Conservation (phyloP, 208 protist species). For the Angomonas deanei region DNA sequence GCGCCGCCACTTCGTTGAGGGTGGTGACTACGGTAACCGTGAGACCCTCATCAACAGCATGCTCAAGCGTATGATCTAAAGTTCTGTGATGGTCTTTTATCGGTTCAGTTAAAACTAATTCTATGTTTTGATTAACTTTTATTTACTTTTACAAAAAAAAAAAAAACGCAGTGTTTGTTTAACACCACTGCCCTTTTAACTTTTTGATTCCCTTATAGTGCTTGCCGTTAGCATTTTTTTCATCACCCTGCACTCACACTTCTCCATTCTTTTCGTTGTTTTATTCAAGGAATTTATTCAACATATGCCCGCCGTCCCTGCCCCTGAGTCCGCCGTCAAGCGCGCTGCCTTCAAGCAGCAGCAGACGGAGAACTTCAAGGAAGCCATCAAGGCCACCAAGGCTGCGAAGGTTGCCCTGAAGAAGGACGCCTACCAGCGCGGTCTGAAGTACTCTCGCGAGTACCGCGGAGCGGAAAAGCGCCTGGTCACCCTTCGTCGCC, state of each 20-base stretch:
- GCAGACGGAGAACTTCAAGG: conserved; percentile 88
- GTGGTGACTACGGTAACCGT: conserved; percentile 99
- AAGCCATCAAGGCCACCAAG: conserved; percentile 69
- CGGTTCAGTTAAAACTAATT: not conserved
- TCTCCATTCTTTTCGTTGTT: conserved; percentile 7
- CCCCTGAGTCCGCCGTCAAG: conserved; percentile 86
- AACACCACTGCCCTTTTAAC: not conserved
- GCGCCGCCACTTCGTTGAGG: conserved; percentile 97
- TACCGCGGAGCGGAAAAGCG: conserved; percentile 91
- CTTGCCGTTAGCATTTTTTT: not conserved
- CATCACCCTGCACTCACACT: too few relatives aligned
- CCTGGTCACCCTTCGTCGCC: conserved; percentile 77
- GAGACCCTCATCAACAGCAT: conserved; percentile 99
- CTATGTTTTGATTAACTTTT: not conserved
- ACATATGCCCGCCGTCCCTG: conserved; percentile 73
- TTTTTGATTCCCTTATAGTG: not conserved
- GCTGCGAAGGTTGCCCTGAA: conserved; percentile 58
- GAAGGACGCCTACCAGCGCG: conserved; percentile 67
- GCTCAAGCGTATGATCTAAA: conserved; percentile 97
- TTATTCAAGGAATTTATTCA: conserved; percentile 1
- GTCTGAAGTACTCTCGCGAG: conserved; percentile 93
- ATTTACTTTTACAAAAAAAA: conserved; percentile 5
- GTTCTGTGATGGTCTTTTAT: not conserved
- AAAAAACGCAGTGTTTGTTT: not conserved
- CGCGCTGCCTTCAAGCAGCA: conserved; percentile 88